These are phyloP conservation scores for Pulchroboletus neoregius DNA, from an alignment of 1,284 basidiomycete genomes.

Conservation along the genomic window DNA sequence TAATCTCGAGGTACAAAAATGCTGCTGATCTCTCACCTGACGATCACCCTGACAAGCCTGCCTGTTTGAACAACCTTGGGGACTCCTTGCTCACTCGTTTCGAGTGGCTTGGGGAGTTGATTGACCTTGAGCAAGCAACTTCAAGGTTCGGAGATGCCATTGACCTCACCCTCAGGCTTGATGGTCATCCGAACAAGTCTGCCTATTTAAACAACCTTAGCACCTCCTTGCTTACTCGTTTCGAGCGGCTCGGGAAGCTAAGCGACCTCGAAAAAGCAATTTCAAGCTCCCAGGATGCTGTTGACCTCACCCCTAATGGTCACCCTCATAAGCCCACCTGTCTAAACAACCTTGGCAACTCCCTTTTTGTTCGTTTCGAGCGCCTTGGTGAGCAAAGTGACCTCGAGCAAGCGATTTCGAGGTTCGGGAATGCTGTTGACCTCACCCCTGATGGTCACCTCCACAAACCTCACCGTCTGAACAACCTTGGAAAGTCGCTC, in stretches of 20 bases:
- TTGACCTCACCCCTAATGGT: not conserved
- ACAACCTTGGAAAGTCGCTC: not conserved
- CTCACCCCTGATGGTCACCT: not conserved
- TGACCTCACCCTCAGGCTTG: not conserved
- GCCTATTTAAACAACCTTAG: not conserved
- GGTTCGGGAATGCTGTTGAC: not conserved
- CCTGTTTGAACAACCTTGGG: not conserved
- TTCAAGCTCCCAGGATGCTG: not conserved
- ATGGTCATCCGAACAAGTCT: not conserved
- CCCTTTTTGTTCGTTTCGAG: not conserved
- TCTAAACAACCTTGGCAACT: not conserved
- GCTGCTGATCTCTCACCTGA: not conserved
- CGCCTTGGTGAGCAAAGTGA: not conserved
- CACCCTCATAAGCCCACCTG: not conserved
- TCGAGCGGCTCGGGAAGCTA: not conserved
- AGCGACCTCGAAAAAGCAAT: conserved; percentile 12
- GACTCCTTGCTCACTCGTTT: not conserved
- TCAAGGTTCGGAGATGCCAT: not conserved
- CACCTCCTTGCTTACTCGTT: not conserved
- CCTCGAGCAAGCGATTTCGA: conserved; percentile 5
- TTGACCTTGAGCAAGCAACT: conserved; percentile 2
- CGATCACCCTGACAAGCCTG: not conserved
- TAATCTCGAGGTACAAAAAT: not conserved
- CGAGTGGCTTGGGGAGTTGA: not conserved
- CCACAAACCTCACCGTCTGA: not conserved